Conservation (phyloP, 2,329 filamentous ascomycete genomes). For the Arachnopeziza araneosa region DNA sequence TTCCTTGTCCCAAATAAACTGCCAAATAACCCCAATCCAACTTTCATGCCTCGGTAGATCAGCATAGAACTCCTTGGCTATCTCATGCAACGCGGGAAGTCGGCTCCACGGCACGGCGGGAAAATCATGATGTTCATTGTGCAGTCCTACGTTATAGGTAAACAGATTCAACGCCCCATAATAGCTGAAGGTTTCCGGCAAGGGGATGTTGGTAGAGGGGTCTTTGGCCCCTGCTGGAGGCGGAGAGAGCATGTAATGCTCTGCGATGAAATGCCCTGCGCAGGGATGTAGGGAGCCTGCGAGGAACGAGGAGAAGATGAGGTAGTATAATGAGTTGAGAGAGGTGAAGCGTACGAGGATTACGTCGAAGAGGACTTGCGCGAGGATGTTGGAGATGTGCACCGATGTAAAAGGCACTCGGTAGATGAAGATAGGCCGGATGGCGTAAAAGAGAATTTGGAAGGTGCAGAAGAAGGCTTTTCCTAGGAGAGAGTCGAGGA, state of each 20-base stretch:
- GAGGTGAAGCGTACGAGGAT: slow-evolving; percentile 57
- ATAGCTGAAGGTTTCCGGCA: slow-evolving; percentile 96
- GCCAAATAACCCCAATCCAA: slow-evolving; percentile 92
- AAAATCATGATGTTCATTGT: slow-evolving; percentile 99
- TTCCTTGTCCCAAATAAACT: slow-evolving; percentile 85
- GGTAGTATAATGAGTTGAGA: slow-evolving; percentile 66
- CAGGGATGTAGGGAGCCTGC: slow-evolving; percentile 91
- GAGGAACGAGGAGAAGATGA: slow-evolving; percentile 85
- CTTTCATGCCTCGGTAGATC: slow-evolving; percentile 80
- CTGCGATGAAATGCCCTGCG: slow-evolving; percentile 96
- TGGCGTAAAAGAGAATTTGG: slow-evolving; percentile 97
- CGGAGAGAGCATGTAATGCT: slow-evolving; percentile 82
- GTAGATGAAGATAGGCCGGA: slow-evolving; percentile 94
- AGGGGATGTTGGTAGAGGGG: slow-evolving; percentile 49
- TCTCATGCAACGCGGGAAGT: slow-evolving; percentile 67
- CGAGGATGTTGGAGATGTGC: slow-evolving; percentile 73
- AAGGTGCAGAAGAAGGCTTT: slow-evolving; percentile 99
- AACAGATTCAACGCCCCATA: slow-evolving; percentile 88
- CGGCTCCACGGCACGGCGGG: slow-evolving; percentile 93
- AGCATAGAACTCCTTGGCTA: slow-evolving; percentile 88
- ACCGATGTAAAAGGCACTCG: slow-evolving; percentile 79
- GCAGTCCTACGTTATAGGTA: slow-evolving; percentile 94
- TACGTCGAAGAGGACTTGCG: slow-evolving; percentile 75
- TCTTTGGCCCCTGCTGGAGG: slow-evolving; percentile 45
- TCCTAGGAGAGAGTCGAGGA: slow-evolving; percentile 90